Conservation (phyloP, 345 rosid genomes). For the Triadica sebifera region DNA sequence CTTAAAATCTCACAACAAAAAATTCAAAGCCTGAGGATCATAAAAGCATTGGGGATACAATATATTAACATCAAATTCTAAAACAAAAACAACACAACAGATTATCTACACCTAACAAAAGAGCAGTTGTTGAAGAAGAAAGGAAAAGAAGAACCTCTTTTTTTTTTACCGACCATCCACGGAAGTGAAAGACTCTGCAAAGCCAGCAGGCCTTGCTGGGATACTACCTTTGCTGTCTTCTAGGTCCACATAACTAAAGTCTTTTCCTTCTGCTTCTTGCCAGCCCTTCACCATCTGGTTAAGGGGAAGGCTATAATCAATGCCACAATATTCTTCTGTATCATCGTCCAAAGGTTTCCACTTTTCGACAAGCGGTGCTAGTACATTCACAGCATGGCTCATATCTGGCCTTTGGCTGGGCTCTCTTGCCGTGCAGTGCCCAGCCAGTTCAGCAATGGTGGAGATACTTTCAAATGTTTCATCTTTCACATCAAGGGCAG, state of each 20-base stretch:
- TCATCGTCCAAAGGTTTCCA: slow-evolving; percentile 67
- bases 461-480: slow-evolving; percentile 57
- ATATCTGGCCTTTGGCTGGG: slow-evolving; percentile 73
- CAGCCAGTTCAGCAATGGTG: slow-evolving; percentile 59
- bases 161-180: slow-evolving; percentile 57
- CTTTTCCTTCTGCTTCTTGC: slow-evolving; percentile 80
- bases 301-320: slow-evolving; percentile 74
- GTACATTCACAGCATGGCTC: slow-evolving; percentile 67
- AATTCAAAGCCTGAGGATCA: slow-evolving; percentile 15
- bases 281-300: slow-evolving; percentile 78
- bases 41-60: neutral
- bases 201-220: slow-evolving; percentile 66
- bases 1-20: slow-evolving; percentile 17
- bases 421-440: slow-evolving; percentile 77
- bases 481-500: slow-evolving; percentile 46
- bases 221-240: slow-evolving; percentile 73
- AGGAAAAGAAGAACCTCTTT: neutral
- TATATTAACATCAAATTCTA: slow-evolving; percentile 24
- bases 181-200: slow-evolving; percentile 74
- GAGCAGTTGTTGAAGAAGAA: neutral
- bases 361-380: slow-evolving; percentile 65
- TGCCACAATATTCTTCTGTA: slow-evolving; percentile 59
- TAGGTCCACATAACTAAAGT: slow-evolving; percentile 46
- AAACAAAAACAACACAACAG: slow-evolving; percentile 13
- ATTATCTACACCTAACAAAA: slow-evolving; percentile 35